These are phyloP conservation scores for Sophora flavescens DNA, from an alignment of 306 rosid species.

Conservation along the genomic window DNA sequence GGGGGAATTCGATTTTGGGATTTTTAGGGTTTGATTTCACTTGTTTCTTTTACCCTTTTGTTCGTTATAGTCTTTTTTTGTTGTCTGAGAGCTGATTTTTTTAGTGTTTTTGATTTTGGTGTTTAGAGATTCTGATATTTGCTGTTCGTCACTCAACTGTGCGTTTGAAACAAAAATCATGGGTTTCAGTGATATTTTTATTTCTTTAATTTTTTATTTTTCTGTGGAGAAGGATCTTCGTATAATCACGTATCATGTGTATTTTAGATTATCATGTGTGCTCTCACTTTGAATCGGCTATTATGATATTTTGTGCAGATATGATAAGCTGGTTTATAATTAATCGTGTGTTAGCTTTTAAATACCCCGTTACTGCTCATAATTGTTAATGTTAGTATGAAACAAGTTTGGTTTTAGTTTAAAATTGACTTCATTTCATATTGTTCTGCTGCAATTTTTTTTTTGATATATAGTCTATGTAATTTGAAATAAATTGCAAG, in stretches of 20 bases:
- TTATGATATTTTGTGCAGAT: not conserved
- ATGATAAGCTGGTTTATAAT: not conserved
- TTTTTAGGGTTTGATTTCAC: constrained; percentile 13
- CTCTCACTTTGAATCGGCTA: not conserved
- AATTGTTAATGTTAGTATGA: not conserved
- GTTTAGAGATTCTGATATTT: not conserved
- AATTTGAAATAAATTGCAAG: not conserved
- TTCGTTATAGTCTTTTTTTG: not conserved
- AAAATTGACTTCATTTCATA: not conserved
- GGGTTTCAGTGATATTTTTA: not conserved
- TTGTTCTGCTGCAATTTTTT: not conserved
- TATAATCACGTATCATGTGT: not conserved
- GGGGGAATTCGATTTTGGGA: not conserved
- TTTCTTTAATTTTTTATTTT: not conserved
- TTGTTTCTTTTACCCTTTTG: not conserved
- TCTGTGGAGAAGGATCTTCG: not conserved
- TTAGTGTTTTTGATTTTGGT: not conserved
- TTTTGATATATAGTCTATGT: not conserved
- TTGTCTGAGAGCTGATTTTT: not conserved
- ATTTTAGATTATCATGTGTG: not conserved
- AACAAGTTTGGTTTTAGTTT: not conserved
- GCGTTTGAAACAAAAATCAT: not conserved
- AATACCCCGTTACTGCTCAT: not conserved
- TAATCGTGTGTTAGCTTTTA: not conserved
- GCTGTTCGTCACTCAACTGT: not conserved